phyloP scores from a whole-genome alignment of 2,329 filamentous ascomycete genomes.

The Sclerotiophoma versabilis region DNA sequence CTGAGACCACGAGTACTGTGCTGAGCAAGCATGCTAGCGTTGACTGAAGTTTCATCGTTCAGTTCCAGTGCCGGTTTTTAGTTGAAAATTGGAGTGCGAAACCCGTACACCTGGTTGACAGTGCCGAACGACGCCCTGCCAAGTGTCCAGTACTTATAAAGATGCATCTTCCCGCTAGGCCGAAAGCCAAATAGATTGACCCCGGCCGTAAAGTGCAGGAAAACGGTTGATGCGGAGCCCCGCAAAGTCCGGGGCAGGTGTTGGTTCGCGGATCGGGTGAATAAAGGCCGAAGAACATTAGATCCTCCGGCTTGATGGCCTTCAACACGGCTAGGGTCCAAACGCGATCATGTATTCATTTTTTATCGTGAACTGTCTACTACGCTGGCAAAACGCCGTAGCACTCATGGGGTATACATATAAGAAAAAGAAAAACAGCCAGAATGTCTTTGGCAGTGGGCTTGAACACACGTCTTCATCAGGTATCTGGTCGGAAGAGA shows the following conservation, averaged over 20 bases:
- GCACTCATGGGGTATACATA: neutral
- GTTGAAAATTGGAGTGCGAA: neutral
- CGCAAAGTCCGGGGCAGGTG: constrained; percentile 12
- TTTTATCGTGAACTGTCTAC: neutral
- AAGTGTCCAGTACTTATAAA: constrained; percentile 10
- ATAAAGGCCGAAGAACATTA: neutral
- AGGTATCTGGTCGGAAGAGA: too few species aligned
- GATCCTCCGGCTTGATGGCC: constrained; percentile 15
- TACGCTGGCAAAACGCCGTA: neutral
- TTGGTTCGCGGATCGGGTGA: constrained; percentile 7
- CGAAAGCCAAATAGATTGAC: neutral
- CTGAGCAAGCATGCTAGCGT: constrained; percentile 1
- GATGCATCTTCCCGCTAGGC: neutral
- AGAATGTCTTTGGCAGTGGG: too few species aligned
- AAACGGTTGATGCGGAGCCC: constrained; percentile 16
- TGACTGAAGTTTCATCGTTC: constrained; percentile 1
- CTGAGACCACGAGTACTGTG: neutral
- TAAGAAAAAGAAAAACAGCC: neutral
- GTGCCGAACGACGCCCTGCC: neutral
- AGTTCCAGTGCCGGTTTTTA: too few species aligned
- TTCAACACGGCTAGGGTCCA: too few species aligned
- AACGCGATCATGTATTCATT: neutral
- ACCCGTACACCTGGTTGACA: neutral
- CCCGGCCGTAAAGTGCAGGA: neutral
- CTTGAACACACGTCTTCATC: too few species aligned